Percentiles rank a stretch among this genome's conserved stretches.
phyloP scores from a whole-genome alignment of 768 basidiomycete species.

The Collybia mongolica region DNA sequence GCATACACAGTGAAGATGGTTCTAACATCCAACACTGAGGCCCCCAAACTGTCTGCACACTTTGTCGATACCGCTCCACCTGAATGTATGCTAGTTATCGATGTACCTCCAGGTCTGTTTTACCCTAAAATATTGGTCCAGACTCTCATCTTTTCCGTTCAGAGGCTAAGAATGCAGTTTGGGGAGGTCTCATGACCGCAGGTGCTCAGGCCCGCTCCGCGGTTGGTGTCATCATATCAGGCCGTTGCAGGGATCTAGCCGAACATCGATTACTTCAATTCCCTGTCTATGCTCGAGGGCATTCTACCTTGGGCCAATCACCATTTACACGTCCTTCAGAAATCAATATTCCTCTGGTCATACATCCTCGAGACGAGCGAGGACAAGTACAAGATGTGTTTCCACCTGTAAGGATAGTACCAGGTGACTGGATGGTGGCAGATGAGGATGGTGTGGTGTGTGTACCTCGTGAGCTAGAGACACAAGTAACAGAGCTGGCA shows the following conservation, averaged over 20 bases:
- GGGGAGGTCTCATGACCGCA: slow-evolving; percentile 92
- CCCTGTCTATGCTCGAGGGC: slow-evolving; percentile 79
- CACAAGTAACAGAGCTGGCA: slow-evolving; percentile 59
- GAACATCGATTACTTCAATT: slow-evolving; percentile 73
- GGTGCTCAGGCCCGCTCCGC: slow-evolving; percentile 74
- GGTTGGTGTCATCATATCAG: slow-evolving; percentile 78
- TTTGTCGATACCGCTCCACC: slow-evolving; percentile 78
- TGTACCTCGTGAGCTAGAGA: slow-evolving; percentile 55
- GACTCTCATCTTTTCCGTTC: slow-evolving; percentile 17
- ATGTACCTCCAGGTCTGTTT: slow-evolving; percentile 63
- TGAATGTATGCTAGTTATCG: slow-evolving; percentile 70
- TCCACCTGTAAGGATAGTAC: slow-evolving; percentile 55
- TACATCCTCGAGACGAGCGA: slow-evolving; percentile 36
- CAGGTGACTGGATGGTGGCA: slow-evolving; percentile 83
- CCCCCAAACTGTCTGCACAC: slow-evolving; percentile 67
- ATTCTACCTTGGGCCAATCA: slow-evolving; percentile 84
- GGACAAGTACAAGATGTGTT: slow-evolving; percentile 39
- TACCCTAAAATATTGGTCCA: slow-evolving; percentile 7
- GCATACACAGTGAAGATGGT: slow-evolving; percentile 92
- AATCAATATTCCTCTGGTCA: slow-evolving; percentile 63
- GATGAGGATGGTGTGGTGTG: slow-evolving; percentile 91
- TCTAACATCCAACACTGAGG: slow-evolving; percentile 46
- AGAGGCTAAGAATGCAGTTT: slow-evolving; percentile 81
- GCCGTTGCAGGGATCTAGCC: slow-evolving; percentile 79
- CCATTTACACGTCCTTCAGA: slow-evolving; percentile 81